Conservation (phyloP, 257 asterid genomes). For the Jacaranda copaia region DNA sequence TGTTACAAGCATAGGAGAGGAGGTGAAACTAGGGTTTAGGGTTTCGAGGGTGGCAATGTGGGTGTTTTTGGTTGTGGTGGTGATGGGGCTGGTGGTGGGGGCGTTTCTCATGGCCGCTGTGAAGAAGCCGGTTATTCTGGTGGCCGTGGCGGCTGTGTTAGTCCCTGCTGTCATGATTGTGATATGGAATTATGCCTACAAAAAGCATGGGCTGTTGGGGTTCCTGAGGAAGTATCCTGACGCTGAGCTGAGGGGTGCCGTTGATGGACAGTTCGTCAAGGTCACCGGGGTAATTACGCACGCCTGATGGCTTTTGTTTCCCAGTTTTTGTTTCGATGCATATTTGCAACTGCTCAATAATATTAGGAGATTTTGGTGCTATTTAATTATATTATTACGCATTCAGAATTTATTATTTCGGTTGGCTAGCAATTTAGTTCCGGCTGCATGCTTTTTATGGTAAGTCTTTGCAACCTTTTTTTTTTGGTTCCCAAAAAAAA, state of each 20-base stretch:
- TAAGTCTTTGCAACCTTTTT: neutral
- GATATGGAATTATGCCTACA: conserved; percentile 70
- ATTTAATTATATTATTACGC: conserved; percentile 28
- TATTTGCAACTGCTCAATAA: neutral
- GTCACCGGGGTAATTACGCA: conserved; percentile 91
- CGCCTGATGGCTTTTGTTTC: neutral
- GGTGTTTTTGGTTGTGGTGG: conserved; percentile 71
- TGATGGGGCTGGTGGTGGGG: conserved; percentile 91
- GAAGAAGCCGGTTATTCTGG: conserved; percentile 69
- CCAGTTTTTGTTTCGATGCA: conserved; percentile 1
- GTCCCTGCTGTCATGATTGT: conserved; percentile 50
- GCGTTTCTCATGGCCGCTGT: conserved; percentile 81
- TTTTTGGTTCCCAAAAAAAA: neutral
- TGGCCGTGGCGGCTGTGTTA: conserved; percentile 61
- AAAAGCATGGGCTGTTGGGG: conserved; percentile 60
- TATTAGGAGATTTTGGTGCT: conserved; percentile 12
- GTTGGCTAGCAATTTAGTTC: conserved; percentile 11
- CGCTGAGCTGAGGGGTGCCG: conserved; percentile 89
- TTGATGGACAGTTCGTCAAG: conserved; percentile 94
- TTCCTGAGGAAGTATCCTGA: conserved; percentile 67
- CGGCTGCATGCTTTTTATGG: conserved; percentile 33
- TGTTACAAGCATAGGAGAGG: conserved; percentile 68
- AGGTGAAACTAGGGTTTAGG: conserved; percentile 68
- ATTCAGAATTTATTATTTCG: neutral
- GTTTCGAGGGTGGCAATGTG: conserved; percentile 90